A percentile compares a stretch with the other conserved stretches of the same genome.
Conservation (phyloP, 2,329 filamentous ascomycete species). For the Scleromitrula shiraiana region DNA sequence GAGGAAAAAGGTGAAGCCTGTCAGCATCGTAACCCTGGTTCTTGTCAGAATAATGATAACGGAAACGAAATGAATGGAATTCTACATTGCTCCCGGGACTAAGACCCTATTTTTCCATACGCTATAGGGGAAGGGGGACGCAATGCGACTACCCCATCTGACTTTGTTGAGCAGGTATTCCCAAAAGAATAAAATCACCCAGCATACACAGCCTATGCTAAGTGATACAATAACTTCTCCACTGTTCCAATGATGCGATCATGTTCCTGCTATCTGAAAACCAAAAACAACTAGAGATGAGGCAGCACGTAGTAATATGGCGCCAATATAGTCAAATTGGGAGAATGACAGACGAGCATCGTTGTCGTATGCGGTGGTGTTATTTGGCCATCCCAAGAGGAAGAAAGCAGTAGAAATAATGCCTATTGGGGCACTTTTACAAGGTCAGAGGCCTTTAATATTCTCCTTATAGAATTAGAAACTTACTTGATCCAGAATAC, state of each 20-base stretch:
- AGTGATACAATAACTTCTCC: constrained; percentile 39
- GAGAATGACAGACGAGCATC: constrained; percentile 33
- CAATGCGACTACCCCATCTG: too few species aligned
- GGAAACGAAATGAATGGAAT: constrained; percentile 17
- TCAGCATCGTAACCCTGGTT: constrained; percentile 42
- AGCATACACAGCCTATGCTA: constrained; percentile 31
- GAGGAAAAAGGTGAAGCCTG: constrained; percentile 49
- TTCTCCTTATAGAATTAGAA: constrained; percentile 49
- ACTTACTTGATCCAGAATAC: constrained; percentile 23
- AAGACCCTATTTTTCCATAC: too few species aligned
- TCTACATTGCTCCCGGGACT: too few species aligned
- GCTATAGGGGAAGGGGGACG: too few species aligned
- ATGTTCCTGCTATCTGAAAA: constrained; percentile 38
- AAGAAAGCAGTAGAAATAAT: constrained; percentile 40
- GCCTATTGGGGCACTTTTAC: constrained; percentile 43
- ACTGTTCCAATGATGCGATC: constrained; percentile 27
- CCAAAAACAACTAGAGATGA: constrained; percentile 49
- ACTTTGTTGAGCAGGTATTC: constrained; percentile 28
- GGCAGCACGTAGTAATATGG: constrained; percentile 44
- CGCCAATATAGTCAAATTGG: constrained; percentile 46
- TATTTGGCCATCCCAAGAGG: constrained; percentile 41
- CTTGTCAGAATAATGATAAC: constrained; percentile 13
- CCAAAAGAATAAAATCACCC: constrained; percentile 36
- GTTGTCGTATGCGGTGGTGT: constrained; percentile 31
- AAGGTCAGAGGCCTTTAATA: background rate